Evolutionary conservation across 78 protist species (phyloP).

Genomic region (Bodo saltans): DNA sequence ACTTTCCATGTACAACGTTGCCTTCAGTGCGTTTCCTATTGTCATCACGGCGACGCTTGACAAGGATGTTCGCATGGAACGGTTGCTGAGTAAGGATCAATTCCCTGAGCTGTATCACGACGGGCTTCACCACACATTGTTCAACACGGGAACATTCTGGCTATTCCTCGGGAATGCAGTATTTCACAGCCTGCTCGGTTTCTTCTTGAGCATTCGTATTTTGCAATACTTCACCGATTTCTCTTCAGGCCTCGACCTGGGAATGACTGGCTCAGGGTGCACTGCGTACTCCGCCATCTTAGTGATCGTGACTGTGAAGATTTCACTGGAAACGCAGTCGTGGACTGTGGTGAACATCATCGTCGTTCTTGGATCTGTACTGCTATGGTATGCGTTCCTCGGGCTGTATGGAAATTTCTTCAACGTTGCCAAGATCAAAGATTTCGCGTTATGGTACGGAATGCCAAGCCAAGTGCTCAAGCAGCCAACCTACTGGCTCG

Average conservation of each 20-base stretch:
- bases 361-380: not conserved
- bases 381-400: constrained; percentile 24
- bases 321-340: constrained; percentile 11
- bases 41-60: constrained; percentile 64
- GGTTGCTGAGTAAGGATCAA: not conserved
- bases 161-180: constrained; percentile 5
- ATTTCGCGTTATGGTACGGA: not conserved
- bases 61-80: constrained; percentile 53
- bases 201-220: constrained; percentile 12
- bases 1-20: constrained; percentile 53
- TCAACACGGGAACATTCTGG: constrained; percentile 26
- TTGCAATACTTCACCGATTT: not conserved
- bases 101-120: constrained; percentile 37
- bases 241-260: constrained; percentile 10
- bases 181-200: constrained; percentile 16
- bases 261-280: not conserved
- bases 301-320: constrained; percentile 17
- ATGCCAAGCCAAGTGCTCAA: not conserved
- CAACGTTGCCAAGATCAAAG: not conserved
- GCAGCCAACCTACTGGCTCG: not conserved
- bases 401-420: constrained; percentile 10
- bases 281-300: constrained; percentile 2
- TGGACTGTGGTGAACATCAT: not conserved
- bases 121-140: constrained; percentile 28
- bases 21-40: constrained; percentile 67